Base-by-base conservation (phyloP, 2,329 filamentous ascomycete genomes). In the Macrophomina pseudophaseolina region DNA sequence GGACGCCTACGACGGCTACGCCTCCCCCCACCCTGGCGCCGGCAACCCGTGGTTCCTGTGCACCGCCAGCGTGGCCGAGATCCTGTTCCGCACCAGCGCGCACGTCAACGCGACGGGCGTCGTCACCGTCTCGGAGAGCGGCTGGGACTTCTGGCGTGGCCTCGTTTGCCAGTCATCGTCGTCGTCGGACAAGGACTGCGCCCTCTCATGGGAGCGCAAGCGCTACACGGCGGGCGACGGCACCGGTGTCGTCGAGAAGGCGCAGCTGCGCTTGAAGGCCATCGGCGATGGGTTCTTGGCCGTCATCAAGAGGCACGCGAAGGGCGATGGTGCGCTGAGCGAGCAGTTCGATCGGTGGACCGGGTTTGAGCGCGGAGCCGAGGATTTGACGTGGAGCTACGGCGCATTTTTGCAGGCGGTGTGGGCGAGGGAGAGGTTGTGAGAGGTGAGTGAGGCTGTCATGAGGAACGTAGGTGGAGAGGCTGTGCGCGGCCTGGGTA, bases 331-430 rank as follows among this genome's bases (percentile, higher is more conserved):
- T 0, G 70, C 71, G 12, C 72, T 82, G 73, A 80, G 79, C 68
- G 80, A 82, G 74, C 80, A 82, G 68, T 81, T 82, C 65, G 78
- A 80, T 69, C 71, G 74, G 4, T 72, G 71, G 18, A 80, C 72
- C 7, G 80, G 80, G 5, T 78, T 70, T 59, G 76, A 80, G 74
- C 71, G 74, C 4, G 80, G 80, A 1, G 80, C 80, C 35, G 70
- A 69, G 28, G 79, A 82, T 70, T 69, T 82, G 73, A 82, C 80
- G 4, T 82, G 80, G 80, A 81, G 79, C 67, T 82, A 82, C 70
- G 80, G 79, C 5, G 78, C 78, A 1, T 80, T 82, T 67, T 66
- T 82, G 68, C 70, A 75, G 67, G 80, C 80, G 5, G 74, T 74
- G 42, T 71, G 78, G 67, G 79, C 76, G 32, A 74, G 80, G 65